These are phyloP conservation scores for Stemphylium vesicarium DNA, from an alignment of 2,329 filamentous ascomycete genomes.

Conservation along the genomic window DNA sequence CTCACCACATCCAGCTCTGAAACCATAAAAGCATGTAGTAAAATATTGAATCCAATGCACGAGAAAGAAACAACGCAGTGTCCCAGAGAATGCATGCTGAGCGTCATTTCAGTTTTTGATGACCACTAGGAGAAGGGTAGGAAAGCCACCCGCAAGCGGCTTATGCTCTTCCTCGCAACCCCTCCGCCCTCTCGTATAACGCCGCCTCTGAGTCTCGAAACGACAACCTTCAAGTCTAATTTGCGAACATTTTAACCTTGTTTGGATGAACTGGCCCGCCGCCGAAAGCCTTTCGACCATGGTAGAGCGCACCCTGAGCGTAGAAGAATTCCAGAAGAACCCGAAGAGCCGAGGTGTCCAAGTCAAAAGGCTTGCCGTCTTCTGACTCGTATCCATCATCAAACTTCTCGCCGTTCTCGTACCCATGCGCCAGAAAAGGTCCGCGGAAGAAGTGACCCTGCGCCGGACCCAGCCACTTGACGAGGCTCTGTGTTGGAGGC, in stretches of 20 bases:
- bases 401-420: background rate
- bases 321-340: background rate
- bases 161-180: no score
- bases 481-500: background rate
- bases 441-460: background rate
- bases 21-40: background rate
- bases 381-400: background rate
- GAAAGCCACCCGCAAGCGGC: no score
- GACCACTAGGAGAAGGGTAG: no score
- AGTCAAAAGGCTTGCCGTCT: background rate
- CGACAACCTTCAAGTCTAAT: no score
- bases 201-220: no score
- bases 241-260: no score
- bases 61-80: background rate
- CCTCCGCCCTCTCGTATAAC: no score
- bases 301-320: background rate
- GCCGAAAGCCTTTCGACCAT: background rate
- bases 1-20: background rate
- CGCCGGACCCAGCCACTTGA: background rate
- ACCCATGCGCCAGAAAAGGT: background rate
- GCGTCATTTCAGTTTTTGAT: no score
- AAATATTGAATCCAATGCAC: background rate
- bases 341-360: background rate
- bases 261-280: no score
- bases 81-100: background rate